Conservation (phyloP, 2,329 filamentous ascomycete genomes). For the Thielaviopsis populi region DNA sequence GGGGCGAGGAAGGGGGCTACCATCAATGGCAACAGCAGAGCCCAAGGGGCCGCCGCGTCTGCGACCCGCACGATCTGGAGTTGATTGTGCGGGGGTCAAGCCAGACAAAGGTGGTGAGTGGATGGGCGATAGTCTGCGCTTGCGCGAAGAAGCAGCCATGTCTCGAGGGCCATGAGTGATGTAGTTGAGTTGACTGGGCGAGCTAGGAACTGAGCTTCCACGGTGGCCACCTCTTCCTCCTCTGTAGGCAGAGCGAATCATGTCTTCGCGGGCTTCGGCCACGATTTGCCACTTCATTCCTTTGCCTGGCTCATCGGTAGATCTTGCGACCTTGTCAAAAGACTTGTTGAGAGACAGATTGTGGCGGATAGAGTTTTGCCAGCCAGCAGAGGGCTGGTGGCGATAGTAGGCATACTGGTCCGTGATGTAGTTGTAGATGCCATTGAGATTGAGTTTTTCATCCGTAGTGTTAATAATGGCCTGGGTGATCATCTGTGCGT, state of each 20-base stretch:
- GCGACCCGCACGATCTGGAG: slow-evolving; percentile 35
- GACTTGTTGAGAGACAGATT: slow-evolving; percentile 90
- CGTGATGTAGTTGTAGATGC: slow-evolving; percentile 90
- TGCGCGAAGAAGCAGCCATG: slow-evolving; percentile 39
- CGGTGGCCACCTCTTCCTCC: slow-evolving; percentile 48
- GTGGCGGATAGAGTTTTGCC: slow-evolving; percentile 98
- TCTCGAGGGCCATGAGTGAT: slow-evolving; percentile 44
- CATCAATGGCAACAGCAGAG: slow-evolving; percentile 35
- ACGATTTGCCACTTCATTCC: slow-evolving; percentile 99
- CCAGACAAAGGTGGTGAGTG: slow-evolving; percentile 41
- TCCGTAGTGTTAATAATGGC: slow-evolving; percentile 79
- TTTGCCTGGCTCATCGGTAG: slow-evolving; percentile 90
- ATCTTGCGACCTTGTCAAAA: slow-evolving; percentile 83
- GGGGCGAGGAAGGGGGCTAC: slow-evolving; percentile 46
- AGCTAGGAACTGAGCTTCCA: slow-evolving; percentile 57
- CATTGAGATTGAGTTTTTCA: slow-evolving; percentile 76
- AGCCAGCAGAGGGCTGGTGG: slow-evolving; percentile 59
- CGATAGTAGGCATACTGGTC: slow-evolving; percentile 87
- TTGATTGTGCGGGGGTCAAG: slow-evolving; percentile 38
- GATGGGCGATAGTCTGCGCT: slow-evolving; percentile 39
- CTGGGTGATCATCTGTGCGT: slow-evolving; percentile 92
- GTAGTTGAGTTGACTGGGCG: slow-evolving; percentile 45
- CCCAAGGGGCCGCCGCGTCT: slow-evolving; percentile 19
- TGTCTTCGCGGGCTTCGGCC: slow-evolving; percentile 69
- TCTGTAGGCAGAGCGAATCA: slow-evolving; percentile 56